Evolutionary conservation across 768 basidiomycete genomes (phyloP).

Genomic region (Agaricus bisporus): DNA sequence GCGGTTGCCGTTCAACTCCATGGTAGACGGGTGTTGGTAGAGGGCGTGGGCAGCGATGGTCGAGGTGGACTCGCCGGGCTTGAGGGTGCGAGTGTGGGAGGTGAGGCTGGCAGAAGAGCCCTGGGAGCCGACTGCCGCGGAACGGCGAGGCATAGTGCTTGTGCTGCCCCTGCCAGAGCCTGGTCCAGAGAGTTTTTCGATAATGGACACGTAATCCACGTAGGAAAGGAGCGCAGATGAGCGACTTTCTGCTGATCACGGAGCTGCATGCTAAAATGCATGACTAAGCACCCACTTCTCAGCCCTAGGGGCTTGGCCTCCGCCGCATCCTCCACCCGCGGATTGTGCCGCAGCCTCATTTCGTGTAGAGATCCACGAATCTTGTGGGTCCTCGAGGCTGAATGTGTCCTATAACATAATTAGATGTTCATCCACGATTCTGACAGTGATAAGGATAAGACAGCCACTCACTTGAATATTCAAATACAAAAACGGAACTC

Average conservation of each 20-base stretch:
- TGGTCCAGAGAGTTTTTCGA: conserved; percentile 3
- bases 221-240: not conserved
- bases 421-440: too few relatives aligned
- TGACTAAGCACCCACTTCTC: too few relatives aligned
- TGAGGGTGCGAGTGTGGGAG: not conserved
- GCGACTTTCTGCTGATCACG: not conserved
- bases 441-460: not conserved
- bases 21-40: conserved; percentile 24
- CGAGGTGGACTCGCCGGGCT: not conserved
- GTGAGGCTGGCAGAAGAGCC: conserved; percentile 19
- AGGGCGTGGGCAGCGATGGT: conserved; percentile 1
- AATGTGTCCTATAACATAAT: too few relatives aligned
- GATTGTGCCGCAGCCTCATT: too few relatives aligned
- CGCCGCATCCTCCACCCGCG: too few relatives aligned
- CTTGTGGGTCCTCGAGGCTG: too few relatives aligned
- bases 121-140: conserved; percentile 43
- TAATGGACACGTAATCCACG: conserved; percentile 7
- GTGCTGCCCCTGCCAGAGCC: not conserved
- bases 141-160: conserved; percentile 50
- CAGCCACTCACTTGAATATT: not conserved
- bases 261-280: too few relatives aligned
- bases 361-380: too few relatives aligned
- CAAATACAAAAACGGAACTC: not conserved
- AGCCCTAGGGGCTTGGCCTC: too few relatives aligned
- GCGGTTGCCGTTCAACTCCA: conserved; percentile 35